Evolutionary conservation across 345 rosid species (phyloP).

Genomic region (Citrus maxima): DNA sequence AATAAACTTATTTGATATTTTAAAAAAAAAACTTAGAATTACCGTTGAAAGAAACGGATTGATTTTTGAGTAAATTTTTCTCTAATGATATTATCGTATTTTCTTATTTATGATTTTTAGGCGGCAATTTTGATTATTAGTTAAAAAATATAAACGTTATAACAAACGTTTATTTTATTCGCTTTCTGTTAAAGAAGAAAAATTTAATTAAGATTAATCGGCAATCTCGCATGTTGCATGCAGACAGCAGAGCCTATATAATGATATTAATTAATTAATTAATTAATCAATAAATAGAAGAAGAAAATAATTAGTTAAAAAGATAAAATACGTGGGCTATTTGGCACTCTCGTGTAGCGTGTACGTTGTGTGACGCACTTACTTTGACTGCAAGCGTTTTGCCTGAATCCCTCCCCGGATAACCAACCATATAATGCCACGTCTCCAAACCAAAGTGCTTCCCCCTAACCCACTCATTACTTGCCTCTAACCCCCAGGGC

Average conservation of each 20-base stretch:
- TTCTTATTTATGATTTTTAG: neutral
- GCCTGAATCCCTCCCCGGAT: neutral
- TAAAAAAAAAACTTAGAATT: neutral
- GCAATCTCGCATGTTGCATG: neutral
- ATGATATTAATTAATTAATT: too few relatives aligned
- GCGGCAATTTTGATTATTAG: neutral
- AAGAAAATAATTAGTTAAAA: neutral
- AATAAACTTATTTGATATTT: too few relatives aligned
- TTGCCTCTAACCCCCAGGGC: too few relatives aligned
- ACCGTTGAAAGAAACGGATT: neutral
- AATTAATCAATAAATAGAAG: neutral
- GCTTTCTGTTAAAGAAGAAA: too few relatives aligned
- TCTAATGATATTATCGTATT: neutral
- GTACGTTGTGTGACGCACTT: neutral
- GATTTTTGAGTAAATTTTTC: neutral
- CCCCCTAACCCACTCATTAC: neutral
- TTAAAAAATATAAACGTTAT: too few relatives aligned
- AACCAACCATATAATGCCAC: neutral
- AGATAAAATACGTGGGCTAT: constrained; percentile 2
- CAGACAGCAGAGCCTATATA: neutral
- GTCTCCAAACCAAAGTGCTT: neutral
- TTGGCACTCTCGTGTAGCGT: neutral
- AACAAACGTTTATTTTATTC: too few relatives aligned
- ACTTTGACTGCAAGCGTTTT: constrained; percentile 11
- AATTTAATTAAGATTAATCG: neutral